Evolutionary conservation across 140 eudicot species (phyloP).

Genomic region (Anethum foeniculum): DNA sequence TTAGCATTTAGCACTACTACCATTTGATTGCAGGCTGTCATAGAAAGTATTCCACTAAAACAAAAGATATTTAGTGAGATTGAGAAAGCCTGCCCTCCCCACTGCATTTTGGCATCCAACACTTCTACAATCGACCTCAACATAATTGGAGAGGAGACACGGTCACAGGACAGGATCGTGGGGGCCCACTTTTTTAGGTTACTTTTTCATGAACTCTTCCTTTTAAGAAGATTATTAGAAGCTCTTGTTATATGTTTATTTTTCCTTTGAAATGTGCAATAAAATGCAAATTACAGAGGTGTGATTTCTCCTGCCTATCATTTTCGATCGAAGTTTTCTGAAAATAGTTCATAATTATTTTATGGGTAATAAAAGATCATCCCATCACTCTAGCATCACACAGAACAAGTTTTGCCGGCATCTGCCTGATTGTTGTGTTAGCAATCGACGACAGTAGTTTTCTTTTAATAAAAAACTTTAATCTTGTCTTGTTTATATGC

Average conservation of each 20-base stretch:
- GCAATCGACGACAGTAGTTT: not conserved
- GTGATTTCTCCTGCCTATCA: not conserved
- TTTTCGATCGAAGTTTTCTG: not conserved
- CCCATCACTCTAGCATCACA: not conserved
- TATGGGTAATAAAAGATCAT: not conserved
- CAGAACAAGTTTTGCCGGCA: not conserved
- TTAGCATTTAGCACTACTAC: not conserved
- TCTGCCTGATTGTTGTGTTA: not conserved
- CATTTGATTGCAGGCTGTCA: constrained; percentile 44
- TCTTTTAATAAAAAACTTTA: not conserved
- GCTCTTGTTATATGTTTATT: not conserved
- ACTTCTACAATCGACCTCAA: constrained; percentile 60
- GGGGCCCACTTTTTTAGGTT: constrained; percentile 83
- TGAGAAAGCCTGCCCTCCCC: constrained; percentile 51
- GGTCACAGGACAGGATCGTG: constrained; percentile 58
- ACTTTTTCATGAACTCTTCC: constrained; percentile 7
- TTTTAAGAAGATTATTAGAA: not conserved
- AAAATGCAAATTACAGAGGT: not conserved
- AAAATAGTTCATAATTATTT: not conserved
- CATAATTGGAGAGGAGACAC: constrained; percentile 49
- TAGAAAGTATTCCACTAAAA: constrained; percentile 52
- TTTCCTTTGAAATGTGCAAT: not conserved
- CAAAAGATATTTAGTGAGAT: constrained; percentile 62
- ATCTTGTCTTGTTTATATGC: not conserved
- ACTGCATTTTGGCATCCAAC: constrained; percentile 75